A percentile compares a stretch with the other conserved stretches of the same genome.
These are phyloP conservation scores for Monilinia polystroma DNA, from an alignment of 2,329 filamentous ascomycete species.

Conservation along the genomic window DNA sequence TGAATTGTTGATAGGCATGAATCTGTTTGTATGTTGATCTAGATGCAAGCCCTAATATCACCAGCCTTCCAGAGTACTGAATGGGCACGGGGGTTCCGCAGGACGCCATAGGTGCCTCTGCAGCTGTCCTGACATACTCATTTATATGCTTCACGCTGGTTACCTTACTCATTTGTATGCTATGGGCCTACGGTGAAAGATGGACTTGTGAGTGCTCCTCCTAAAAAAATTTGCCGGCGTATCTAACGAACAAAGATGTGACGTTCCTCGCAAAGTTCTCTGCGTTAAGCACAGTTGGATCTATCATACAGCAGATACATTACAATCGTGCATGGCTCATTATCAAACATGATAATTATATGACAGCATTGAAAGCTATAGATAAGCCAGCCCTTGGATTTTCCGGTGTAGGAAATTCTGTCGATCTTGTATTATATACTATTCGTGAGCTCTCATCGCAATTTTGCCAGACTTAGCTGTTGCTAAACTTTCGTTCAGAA, in stretches of 20 bases:
- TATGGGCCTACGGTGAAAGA: conserved; percentile 39
- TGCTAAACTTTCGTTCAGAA: conserved; percentile 40
- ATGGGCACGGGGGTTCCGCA: conserved; percentile 29
- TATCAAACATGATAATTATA: conserved; percentile 40
- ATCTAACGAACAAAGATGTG: conserved; percentile 32
- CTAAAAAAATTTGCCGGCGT: background rate
- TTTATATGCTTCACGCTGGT: conserved; percentile 32
- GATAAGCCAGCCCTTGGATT: conserved; percentile 46
- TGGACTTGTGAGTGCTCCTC: conserved; percentile 34
- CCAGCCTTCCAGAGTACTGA: conserved; percentile 9
- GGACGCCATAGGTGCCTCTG: conserved; percentile 33
- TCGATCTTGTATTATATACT: conserved; percentile 48
- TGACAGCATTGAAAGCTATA: conserved; percentile 41
- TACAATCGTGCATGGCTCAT: conserved; percentile 33
- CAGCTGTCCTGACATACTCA: conserved; percentile 38
- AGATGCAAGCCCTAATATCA: conserved; percentile 15
- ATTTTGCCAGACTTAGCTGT: background rate
- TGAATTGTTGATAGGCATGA: conserved; percentile 1
- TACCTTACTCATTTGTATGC: conserved; percentile 33
- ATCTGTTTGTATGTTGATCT: background rate
- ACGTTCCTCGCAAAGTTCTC: conserved; percentile 36
- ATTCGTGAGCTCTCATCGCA: conserved; percentile 44
- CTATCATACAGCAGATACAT: conserved; percentile 38
- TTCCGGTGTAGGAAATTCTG: conserved; percentile 44
- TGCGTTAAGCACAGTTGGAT: conserved; percentile 35